A percentile compares a stretch with the other conserved stretches of the same genome.
phyloP scores from a whole-genome alignment of 192 early-diverging fungal genomes.

The Backusella tuberculispora region DNA sequence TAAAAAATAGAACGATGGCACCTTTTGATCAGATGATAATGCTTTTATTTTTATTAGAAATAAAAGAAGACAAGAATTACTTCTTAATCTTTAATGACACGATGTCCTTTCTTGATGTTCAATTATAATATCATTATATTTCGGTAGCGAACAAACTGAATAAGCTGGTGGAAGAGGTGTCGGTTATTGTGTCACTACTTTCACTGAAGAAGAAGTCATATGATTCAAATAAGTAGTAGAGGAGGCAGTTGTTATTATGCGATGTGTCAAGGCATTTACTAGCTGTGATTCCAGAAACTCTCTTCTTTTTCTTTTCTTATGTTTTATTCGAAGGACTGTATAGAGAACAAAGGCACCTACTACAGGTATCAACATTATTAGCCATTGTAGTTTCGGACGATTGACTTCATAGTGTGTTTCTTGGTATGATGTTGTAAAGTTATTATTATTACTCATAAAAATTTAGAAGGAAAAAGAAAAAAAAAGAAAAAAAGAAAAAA shows the following conservation, averaged over 20 bases:
- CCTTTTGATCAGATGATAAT: too few relatives aligned
- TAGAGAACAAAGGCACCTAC: constrained; percentile 2
- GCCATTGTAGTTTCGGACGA: constrained; percentile 11
- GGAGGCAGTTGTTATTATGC: neutral
- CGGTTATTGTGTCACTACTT: neutral
- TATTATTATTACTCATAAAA: neutral
- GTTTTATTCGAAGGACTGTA: neutral
- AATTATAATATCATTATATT: constrained; percentile 12
- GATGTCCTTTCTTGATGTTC: neutral
- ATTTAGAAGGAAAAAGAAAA: neutral
- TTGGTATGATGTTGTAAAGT: neutral
- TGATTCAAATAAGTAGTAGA: neutral
- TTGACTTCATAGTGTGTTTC: constrained; percentile 7
- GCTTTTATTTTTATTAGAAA: too few relatives aligned
- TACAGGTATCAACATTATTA: constrained; percentile 4
- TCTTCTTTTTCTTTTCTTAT: neutral
- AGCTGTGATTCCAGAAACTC: neutral
- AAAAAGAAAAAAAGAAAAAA: neutral
- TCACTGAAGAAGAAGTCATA: neutral
- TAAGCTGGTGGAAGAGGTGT: neutral
- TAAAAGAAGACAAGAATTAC: too few relatives aligned
- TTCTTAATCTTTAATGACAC: neutral
- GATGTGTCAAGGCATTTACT: neutral
- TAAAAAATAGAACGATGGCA: too few relatives aligned
- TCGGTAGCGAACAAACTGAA: constrained; percentile 11